Percentiles rank a stretch among this genome's conserved stretches.
Conservation (phyloP, 2,329 filamentous ascomycete species). For the Chaetomiaceae sp. region DNA sequence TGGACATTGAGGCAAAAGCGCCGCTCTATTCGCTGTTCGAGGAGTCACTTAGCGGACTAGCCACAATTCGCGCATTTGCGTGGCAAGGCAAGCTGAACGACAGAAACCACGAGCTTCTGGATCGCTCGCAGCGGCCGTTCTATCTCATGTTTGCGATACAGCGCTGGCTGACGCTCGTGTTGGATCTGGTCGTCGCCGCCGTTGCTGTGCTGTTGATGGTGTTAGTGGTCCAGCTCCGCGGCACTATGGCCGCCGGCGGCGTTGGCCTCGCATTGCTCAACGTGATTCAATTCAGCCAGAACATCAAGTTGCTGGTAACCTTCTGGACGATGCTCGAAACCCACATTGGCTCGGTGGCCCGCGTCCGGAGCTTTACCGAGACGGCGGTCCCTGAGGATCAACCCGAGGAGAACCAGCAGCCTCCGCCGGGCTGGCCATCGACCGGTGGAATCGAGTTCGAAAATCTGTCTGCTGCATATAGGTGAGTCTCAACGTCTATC, state of each 20-base stretch:
- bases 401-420: slow-evolving; percentile 19
- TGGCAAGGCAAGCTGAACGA: slow-evolving; percentile 44
- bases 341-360: slow-evolving; percentile 33
- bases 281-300: slow-evolving; percentile 28
- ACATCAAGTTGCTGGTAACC: slow-evolving; percentile 28
- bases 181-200: slow-evolving; percentile 36
- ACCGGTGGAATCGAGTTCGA: slow-evolving; percentile 33
- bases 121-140: slow-evolving; percentile 52
- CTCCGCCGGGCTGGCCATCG: slow-evolving; percentile 33
- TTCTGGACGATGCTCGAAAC: slow-evolving; percentile 30
- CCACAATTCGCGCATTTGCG: slow-evolving; percentile 50
- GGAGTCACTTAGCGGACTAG: slow-evolving; percentile 45
- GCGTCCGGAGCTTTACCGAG: slow-evolving; percentile 29
- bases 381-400: slow-evolving; percentile 29
- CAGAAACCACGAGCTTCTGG: slow-evolving; percentile 45
- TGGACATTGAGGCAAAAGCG: slow-evolving; percentile 51
- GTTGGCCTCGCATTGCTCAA: slow-evolving; percentile 34
- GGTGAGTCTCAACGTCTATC: background rate
- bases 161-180: slow-evolving; percentile 45
- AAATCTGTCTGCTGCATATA: slow-evolving; percentile 31
- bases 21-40: slow-evolving; percentile 46
- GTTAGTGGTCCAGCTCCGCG: slow-evolving; percentile 34
- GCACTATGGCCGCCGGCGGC: slow-evolving; percentile 29
- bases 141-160: slow-evolving; percentile 56
- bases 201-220: slow-evolving; percentile 35